Conservation (phyloP, 1,284 basidiomycete species). For the Ceratobasidium sp. region DNA sequence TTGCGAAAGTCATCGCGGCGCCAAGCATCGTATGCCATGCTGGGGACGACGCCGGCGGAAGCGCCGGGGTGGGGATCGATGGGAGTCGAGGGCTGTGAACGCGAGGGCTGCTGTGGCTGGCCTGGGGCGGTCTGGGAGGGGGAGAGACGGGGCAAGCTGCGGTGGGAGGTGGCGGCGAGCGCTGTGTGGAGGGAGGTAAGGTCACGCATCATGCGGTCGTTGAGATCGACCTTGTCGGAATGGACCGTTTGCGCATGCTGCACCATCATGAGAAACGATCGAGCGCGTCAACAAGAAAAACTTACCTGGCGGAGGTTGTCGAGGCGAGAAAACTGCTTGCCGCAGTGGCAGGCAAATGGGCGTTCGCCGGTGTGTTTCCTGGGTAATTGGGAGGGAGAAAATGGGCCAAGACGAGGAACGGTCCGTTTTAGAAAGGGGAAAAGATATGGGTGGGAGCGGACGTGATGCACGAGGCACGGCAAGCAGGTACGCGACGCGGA, state of each 20-base stretch:
- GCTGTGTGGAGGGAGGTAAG: slow-evolving; percentile 86
- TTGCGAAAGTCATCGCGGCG: slow-evolving; percentile 4
- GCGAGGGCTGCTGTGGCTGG: not conserved
- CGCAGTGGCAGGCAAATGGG: slow-evolving; percentile 95
- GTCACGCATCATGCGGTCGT: slow-evolving; percentile 92
- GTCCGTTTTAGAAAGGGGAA: not conserved
- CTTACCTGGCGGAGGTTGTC: slow-evolving; percentile 88
- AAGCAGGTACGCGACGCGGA: not conserved
- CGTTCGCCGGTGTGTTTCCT: slow-evolving; percentile 98
- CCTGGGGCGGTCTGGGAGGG: slow-evolving; percentile 3
- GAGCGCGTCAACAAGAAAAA: not conserved
- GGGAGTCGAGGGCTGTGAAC: slow-evolving; percentile 38
- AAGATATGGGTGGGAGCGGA: not conserved
- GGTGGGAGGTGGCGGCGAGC: slow-evolving; percentile 61
- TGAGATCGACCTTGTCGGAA: slow-evolving; percentile 84
- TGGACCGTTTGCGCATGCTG: slow-evolving; percentile 93
- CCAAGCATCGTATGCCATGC: slow-evolving; percentile 37
- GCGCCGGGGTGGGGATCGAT: slow-evolving; percentile 11
- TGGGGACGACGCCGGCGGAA: slow-evolving; percentile 27
- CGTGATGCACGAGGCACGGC: slow-evolving; percentile 18
- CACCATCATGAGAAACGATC: not conserved
- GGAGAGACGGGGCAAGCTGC: slow-evolving; percentile 34
- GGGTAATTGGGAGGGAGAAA: slow-evolving; percentile 46
- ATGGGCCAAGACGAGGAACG: slow-evolving; percentile 6
- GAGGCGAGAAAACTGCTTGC: slow-evolving; percentile 93